Conservation (phyloP, 495 filamentous ascomycete genomes). For the Penicillium verhagenii region DNA sequence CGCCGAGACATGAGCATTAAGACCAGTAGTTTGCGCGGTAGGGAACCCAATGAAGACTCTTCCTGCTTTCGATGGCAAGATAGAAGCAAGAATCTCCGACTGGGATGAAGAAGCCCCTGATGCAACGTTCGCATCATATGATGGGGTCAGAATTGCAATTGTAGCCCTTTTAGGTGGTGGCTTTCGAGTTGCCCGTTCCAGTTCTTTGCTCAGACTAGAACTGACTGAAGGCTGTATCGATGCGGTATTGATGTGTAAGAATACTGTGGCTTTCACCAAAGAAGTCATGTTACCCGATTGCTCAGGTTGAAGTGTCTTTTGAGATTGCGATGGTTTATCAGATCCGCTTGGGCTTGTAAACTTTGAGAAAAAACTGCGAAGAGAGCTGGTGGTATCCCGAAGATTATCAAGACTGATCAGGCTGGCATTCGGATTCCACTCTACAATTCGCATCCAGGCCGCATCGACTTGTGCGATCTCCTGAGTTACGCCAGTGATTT, state of each 20-base stretch:
- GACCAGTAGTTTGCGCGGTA: conserved; percentile 92
- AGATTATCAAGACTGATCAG: conserved; percentile 38
- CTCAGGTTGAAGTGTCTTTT: conserved; percentile 31
- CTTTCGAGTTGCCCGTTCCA: conserved; percentile 97
- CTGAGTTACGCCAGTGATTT: conserved; percentile 65
- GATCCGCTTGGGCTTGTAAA: conserved; percentile 52
- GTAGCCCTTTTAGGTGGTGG: conserved; percentile 84
- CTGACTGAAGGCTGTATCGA: conserved; percentile 70
- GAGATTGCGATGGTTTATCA: conserved; percentile 28
- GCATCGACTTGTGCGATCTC: conserved; percentile 90
- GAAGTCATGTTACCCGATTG: conserved; percentile 62
- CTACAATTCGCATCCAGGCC: conserved; percentile 82
- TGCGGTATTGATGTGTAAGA: conserved; percentile 82
- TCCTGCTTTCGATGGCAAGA: conserved; percentile 85
- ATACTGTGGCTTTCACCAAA: conserved; percentile 69
- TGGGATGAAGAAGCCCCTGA: conserved; percentile 58
- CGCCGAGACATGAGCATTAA: conserved; percentile 95
- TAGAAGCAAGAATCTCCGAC: conserved; percentile 80
- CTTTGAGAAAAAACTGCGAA: conserved; percentile 79
- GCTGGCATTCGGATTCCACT: conserved; percentile 67
- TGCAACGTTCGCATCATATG: conserved; percentile 76
- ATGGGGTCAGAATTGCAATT: conserved; percentile 84
- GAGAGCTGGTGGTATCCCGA: conserved; percentile 51
- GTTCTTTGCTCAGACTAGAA: conserved; percentile 68
- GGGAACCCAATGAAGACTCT: conserved; percentile 97